phyloP scores from a whole-genome alignment of 306 rosid genomes.

The Calophaca sinica region DNA sequence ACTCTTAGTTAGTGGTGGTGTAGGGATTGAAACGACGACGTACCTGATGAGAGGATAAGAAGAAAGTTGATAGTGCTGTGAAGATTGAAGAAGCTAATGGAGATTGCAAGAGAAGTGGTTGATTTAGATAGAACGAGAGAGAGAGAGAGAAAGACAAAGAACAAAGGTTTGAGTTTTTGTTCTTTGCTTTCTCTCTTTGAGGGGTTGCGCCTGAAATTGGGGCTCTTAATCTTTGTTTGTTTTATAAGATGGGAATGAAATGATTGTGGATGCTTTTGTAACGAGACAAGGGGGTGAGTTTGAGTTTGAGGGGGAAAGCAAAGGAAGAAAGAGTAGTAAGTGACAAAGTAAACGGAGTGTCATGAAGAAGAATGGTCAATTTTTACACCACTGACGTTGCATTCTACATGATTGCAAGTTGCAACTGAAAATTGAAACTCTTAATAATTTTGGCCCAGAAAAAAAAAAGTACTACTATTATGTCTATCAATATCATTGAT shows the following conservation, averaged over 20 bases:
- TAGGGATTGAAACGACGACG: too few relatives aligned
- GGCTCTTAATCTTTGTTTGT: background rate
- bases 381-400: slow-evolving; percentile 17
- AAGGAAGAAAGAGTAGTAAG: slow-evolving; percentile 1
- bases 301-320: slow-evolving; percentile 26
- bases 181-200: background rate
- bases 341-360: background rate
- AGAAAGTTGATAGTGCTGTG: background rate
- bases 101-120: background rate
- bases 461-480: background rate
- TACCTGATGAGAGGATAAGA: slow-evolving; percentile 36
- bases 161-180: slow-evolving; percentile 26
- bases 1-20: too few relatives aligned
- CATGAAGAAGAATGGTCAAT: slow-evolving; percentile 37
- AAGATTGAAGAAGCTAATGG: background rate
- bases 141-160: slow-evolving; percentile 4
- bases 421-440: background rate
- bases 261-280: slow-evolving; percentile 10
- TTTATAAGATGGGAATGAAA: background rate
- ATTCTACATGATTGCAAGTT: background rate
- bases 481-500: background rate
- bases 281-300: slow-evolving; percentile 9
- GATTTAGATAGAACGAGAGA: background rate
- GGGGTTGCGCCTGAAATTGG: slow-evolving; percentile 1
- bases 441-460: background rate